Conservation (phyloP, 2,329 filamentous ascomycete species). For the Aureobasidium sp. region DNA sequence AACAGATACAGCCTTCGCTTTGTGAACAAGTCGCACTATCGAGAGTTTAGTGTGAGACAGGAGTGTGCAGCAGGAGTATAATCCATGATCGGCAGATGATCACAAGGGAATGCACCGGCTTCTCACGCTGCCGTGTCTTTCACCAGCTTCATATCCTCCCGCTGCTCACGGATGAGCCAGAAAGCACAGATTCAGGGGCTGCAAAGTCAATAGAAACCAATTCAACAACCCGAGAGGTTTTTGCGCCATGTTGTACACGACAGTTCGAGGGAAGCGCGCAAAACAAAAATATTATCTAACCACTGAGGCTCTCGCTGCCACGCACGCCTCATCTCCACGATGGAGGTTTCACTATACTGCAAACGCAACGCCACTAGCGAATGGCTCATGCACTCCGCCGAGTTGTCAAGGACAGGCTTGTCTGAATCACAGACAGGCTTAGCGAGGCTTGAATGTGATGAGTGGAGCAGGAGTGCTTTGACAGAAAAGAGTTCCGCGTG, state of each 20-base stretch:
- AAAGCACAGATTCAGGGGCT: neutral
- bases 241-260: neutral
- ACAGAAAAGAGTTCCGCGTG: neutral
- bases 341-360: constrained; percentile 12
- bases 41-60: neutral
- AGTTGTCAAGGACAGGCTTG: neutral
- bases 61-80: neutral
- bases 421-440: constrained; percentile 9
- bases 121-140: neutral
- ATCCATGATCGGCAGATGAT: neutral
- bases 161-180: neutral
- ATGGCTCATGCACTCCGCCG: neutral
- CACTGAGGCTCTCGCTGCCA: constrained; percentile 8
- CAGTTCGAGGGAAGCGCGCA: neutral
- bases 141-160: neutral
- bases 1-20: neutral
- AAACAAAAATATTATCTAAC: neutral
- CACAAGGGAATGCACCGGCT: neutral
- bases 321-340: constrained; percentile 11
- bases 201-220: neutral
- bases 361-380: neutral
- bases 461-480: neutral
- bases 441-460: constrained; percentile 14
- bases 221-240: neutral
- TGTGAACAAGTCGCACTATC: neutral